Evolutionary conservation across 2,329 filamentous ascomycete species (phyloP).

Genomic region (Colletotrichum theobromicola): DNA sequence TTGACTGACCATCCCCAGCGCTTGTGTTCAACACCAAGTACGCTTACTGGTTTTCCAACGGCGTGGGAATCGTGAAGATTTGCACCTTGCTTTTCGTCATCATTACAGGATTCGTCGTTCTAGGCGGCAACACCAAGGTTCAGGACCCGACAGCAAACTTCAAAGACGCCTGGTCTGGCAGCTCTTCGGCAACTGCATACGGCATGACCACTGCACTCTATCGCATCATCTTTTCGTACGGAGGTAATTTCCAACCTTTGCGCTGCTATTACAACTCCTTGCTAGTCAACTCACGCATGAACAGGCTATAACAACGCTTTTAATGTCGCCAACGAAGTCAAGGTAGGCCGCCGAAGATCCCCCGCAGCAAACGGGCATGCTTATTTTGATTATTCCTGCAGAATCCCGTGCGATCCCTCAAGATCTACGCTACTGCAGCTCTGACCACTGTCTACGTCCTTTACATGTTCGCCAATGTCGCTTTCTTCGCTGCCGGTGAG

Average conservation of each 20-base stretch:
- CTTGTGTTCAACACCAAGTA: slow-evolving; percentile 52
- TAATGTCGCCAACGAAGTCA: slow-evolving; percentile 66
- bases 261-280: accelerated
- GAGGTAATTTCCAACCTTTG: slow-evolving; percentile 26
- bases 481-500: slow-evolving; percentile 60
- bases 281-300: neutral
- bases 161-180: slow-evolving; percentile 25
- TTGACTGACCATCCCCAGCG: neutral
- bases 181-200: neutral
- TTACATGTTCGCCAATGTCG: slow-evolving; percentile 62
- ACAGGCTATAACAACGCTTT: slow-evolving; percentile 61
- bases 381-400: slow-evolving; percentile 25
- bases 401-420: slow-evolving; percentile 61
- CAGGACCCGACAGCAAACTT: slow-evolving; percentile 39
- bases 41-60: slow-evolving; percentile 60
- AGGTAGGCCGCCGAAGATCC: neutral
- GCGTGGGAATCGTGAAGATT: slow-evolving; percentile 63
- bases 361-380: neutral
- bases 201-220: slow-evolving; percentile 4
- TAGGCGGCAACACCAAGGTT: slow-evolving; percentile 22
- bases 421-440: slow-evolving; percentile 53
- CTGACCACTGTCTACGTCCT: slow-evolving; percentile 56
- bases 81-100: slow-evolving; percentile 28
- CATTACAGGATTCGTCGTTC: neutral
- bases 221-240: slow-evolving; percentile 12